phyloP scores from a whole-genome alignment of 495 filamentous ascomycete genomes.

The Penicillium herquei region DNA sequence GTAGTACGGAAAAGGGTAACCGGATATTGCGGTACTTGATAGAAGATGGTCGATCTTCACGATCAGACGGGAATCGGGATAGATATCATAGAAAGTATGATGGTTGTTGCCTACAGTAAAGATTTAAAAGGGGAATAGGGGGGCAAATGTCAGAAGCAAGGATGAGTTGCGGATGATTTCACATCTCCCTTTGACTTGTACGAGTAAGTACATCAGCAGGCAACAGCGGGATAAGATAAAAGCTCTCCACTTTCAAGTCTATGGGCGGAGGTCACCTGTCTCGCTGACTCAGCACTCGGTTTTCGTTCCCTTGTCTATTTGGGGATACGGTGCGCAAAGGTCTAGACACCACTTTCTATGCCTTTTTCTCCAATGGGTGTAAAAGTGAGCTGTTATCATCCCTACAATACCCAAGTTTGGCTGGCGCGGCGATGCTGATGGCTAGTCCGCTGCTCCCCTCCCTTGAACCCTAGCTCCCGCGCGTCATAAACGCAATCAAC shows the following conservation, averaged over 20 bases:
- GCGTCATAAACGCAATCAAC: not conserved
- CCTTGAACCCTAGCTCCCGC: constrained; percentile 9
- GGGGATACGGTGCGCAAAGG: too few species aligned
- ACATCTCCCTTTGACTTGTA: not conserved
- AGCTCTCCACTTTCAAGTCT: constrained; percentile 3
- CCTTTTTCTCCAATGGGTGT: not conserved
- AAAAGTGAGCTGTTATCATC: too few species aligned
- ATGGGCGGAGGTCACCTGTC: constrained; percentile 10
- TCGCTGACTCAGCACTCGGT: constrained; percentile 11
- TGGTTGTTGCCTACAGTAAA: constrained; percentile 14
- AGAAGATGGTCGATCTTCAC: not conserved
- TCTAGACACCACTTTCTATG: too few species aligned
- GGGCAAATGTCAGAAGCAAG: constrained; percentile 2
- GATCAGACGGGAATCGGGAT: not conserved
- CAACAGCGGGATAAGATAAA: constrained; percentile 25
- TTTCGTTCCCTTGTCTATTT: not conserved
- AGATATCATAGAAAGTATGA: constrained; percentile 8
- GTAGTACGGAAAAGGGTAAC: constrained; percentile 10
- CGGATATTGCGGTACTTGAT: not conserved
- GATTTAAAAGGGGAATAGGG: not conserved
- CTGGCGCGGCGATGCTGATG: constrained; percentile 20
- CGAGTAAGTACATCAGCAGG: constrained; percentile 8
- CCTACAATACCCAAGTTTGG: not conserved
- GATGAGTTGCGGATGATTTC: constrained; percentile 2
- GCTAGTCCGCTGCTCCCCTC: constrained; percentile 16